These are phyloP conservation scores for Sanghuangporus weigelae DNA, from an alignment of 1,284 basidiomycete species.

Conservation along the genomic window DNA sequence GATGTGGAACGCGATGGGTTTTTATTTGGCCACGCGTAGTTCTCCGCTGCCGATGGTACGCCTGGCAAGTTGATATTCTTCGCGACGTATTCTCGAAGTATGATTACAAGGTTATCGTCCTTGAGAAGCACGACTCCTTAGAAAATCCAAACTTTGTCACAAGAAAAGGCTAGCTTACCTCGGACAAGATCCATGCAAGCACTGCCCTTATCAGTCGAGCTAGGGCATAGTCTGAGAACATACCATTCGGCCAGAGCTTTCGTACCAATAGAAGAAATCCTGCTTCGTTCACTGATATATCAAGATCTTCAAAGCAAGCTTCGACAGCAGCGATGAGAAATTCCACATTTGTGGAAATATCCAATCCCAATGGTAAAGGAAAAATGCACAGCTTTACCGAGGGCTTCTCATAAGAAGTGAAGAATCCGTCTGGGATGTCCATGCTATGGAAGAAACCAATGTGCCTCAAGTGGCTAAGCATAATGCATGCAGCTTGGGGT, in stretches of 20 bases:
- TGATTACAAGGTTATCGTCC: slow-evolving; percentile 56
- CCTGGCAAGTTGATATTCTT: slow-evolving; percentile 54
- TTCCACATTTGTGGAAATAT: slow-evolving; percentile 68
- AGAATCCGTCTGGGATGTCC: slow-evolving; percentile 34
- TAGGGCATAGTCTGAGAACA: slow-evolving; percentile 61
- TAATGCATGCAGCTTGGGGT: slow-evolving; percentile 44
- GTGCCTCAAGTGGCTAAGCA: slow-evolving; percentile 56
- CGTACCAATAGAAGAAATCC: slow-evolving; percentile 61
- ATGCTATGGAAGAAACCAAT: slow-evolving; percentile 54
- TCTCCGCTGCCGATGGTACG: slow-evolving; percentile 42
- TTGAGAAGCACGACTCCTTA: slow-evolving; percentile 24
- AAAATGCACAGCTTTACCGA: slow-evolving; percentile 46
- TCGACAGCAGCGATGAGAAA: slow-evolving; percentile 68
- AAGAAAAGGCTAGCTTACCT: slow-evolving; percentile 8
- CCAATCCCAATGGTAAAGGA: slow-evolving; percentile 63
- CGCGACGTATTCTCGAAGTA: slow-evolving; percentile 60
- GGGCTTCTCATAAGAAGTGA: slow-evolving; percentile 29
- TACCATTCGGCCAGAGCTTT: slow-evolving; percentile 66
- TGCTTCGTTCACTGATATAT: slow-evolving; percentile 68
- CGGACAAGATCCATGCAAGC: slow-evolving; percentile 24
- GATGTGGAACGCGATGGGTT: slow-evolving; percentile 33
- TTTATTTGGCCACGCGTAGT: slow-evolving; percentile 44
- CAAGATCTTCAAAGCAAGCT: slow-evolving; percentile 60
- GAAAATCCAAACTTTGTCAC: neutral
- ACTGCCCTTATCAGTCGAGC: slow-evolving; percentile 28